These are phyloP conservation scores for Aleurites moluccanus DNA, from an alignment of 441 rosid species.

Conservation along the genomic window DNA sequence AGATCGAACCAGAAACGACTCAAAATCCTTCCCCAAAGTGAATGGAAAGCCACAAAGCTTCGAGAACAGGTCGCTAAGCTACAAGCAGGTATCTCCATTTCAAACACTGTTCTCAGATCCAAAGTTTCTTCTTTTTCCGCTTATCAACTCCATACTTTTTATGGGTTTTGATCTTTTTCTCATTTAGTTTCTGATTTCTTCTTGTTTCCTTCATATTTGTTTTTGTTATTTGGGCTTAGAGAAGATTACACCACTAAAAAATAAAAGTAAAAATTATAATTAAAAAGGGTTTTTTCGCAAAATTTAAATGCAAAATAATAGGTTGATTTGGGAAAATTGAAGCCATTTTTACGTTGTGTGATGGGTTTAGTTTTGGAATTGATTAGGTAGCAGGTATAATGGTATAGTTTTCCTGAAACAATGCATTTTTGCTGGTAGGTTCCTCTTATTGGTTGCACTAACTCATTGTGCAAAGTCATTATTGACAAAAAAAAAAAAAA, in stretches of 20 bases:
- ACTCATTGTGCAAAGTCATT: not conserved
- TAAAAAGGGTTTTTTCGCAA: not conserved
- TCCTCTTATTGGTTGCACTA: not conserved
- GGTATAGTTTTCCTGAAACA: not conserved
- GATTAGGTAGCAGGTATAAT: no score
- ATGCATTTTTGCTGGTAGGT: not conserved
- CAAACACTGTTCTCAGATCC: slow-evolving; percentile 19
- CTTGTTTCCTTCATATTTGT: not conserved
- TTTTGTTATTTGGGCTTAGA: not conserved
- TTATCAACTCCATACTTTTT: not conserved
- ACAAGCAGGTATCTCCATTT: slow-evolving; percentile 58
- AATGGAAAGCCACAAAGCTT: slow-evolving; percentile 88
- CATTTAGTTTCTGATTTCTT: not conserved
- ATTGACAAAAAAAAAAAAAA: not conserved
- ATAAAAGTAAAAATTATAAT: not conserved
- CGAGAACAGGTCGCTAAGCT: slow-evolving; percentile 96
- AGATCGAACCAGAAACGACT: slow-evolving; percentile 1
- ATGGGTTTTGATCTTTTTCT: not conserved
- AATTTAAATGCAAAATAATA: not conserved
- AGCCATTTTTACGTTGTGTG: not conserved
- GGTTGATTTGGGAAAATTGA: slow-evolving; percentile 2
- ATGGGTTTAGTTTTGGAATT: not conserved
- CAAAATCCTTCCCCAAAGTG: slow-evolving; percentile 11
- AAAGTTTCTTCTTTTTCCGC: not conserved
- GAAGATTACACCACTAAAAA: not conserved